A percentile compares a stretch with the other conserved stretches of the same genome.
Evolutionary conservation across 768 basidiomycete genomes (phyloP).

Genomic region (Leccinum olivaceopallidum): DNA sequence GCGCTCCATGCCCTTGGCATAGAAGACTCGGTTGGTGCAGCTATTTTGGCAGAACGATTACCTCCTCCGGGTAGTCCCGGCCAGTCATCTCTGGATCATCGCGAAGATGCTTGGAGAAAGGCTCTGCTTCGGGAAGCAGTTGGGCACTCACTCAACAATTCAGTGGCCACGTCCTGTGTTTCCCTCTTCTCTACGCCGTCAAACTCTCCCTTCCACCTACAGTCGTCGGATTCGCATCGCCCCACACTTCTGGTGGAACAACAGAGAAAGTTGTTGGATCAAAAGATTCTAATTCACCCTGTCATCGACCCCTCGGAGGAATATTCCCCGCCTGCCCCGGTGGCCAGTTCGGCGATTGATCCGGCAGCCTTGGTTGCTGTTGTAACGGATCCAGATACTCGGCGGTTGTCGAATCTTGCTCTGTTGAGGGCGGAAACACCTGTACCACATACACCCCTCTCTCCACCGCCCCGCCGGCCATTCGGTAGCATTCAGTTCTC

Average conservation of each 20-base stretch:
- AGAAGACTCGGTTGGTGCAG: slow-evolving; percentile 73
- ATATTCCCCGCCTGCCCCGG: slow-evolving; percentile 27
- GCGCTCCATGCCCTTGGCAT: slow-evolving; percentile 72
- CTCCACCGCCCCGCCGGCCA: slow-evolving; percentile 61
- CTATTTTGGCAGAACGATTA: slow-evolving; percentile 70
- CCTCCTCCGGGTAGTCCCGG: slow-evolving; percentile 67
- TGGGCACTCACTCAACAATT: slow-evolving; percentile 67
- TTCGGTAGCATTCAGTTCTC: slow-evolving; percentile 47
- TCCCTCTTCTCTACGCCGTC: slow-evolving; percentile 38
- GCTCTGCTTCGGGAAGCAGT: slow-evolving; percentile 77
- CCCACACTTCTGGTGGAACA: slow-evolving; percentile 16
- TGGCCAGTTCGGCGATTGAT: slow-evolving; percentile 6
- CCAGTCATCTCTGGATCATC: slow-evolving; percentile 50
- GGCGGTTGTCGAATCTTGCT: slow-evolving; percentile 42
- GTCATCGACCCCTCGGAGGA: slow-evolving; percentile 37
- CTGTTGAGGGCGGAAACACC: slow-evolving; percentile 68
- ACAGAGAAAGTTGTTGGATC: slow-evolving; percentile 36
- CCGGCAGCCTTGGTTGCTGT: slow-evolving; percentile 16
- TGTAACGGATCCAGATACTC: slow-evolving; percentile 33
- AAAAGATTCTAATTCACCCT: slow-evolving; percentile 45
- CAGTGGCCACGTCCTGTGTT: slow-evolving; percentile 44
- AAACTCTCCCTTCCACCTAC: slow-evolving; percentile 28
- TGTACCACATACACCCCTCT: slow-evolving; percentile 58
- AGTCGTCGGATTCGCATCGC: slow-evolving; percentile 27
- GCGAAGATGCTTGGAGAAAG: slow-evolving; percentile 73